A percentile compares a stretch with the other conserved stretches of the same genome.
These are phyloP conservation scores for Plantago coronopus DNA, from an alignment of 305 asterid species.

Conservation along the genomic window DNA sequence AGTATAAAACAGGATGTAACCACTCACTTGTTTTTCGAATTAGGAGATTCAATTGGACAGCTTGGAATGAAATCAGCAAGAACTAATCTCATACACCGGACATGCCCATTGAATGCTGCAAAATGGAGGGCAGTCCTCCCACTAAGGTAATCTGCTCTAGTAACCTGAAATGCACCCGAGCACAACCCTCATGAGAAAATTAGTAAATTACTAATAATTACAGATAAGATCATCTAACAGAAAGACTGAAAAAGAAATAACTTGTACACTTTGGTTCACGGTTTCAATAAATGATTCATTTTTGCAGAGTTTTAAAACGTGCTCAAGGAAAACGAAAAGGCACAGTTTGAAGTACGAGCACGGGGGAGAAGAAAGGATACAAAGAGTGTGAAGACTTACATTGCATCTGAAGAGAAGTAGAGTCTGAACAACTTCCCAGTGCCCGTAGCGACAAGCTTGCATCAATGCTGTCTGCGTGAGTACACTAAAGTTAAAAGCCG, in stretches of 20 bases:
- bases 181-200: slow-evolving; percentile 1
- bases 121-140: slow-evolving; percentile 98
- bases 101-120: slow-evolving; percentile 88
- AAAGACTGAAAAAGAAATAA: background rate
- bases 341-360: background rate
- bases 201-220: background rate
- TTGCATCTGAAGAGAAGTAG: slow-evolving; percentile 82
- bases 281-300: background rate
- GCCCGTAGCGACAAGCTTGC: slow-evolving; percentile 87
- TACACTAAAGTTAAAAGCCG: slow-evolving; percentile 18
- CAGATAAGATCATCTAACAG: slow-evolving; percentile 6
- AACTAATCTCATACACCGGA: slow-evolving; percentile 76
- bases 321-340: too few species aligned
- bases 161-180: slow-evolving; percentile 46
- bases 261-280: background rate
- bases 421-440: slow-evolving; percentile 92
- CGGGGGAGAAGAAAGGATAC: background rate
- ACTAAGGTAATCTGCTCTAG: slow-evolving; percentile 89
- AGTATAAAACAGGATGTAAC: too few species aligned
- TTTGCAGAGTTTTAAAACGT: background rate
- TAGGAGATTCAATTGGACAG: slow-evolving; percentile 56
- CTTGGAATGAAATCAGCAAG: slow-evolving; percentile 94
- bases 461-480: slow-evolving; percentile 67
- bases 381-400: slow-evolving; percentile 32
- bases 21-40: slow-evolving; percentile 42